These are phyloP conservation scores for Trichophyton rubrum DNA, from an alignment of 2,329 filamentous ascomycete genomes.

Conservation along the genomic window DNA sequence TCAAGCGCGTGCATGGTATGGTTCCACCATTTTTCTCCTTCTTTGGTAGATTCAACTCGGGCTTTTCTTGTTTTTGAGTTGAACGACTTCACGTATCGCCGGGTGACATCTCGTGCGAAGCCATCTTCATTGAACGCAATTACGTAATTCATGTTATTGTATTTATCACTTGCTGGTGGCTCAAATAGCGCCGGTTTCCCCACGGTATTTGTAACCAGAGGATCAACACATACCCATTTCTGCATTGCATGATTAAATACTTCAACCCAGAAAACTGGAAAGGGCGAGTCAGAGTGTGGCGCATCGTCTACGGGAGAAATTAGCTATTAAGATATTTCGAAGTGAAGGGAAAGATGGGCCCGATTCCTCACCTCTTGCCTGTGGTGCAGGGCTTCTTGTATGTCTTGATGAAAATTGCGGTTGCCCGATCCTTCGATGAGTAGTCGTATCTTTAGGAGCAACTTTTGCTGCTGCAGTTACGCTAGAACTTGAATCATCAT, in stretches of 20 bases:
- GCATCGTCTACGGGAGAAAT: not conserved
- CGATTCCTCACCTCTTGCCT: constrained; percentile 5
- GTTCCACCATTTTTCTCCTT: constrained; percentile 46
- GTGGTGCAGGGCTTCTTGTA: constrained; percentile 6
- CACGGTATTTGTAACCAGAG: constrained; percentile 67
- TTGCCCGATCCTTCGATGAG: constrained; percentile 23
- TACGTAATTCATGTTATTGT: constrained; percentile 71
- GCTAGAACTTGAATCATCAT: constrained; percentile 22
- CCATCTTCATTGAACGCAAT: constrained; percentile 74
- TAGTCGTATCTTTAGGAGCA: constrained; percentile 10
- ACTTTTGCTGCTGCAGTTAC: constrained; percentile 15
- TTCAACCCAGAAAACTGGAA: constrained; percentile 90
- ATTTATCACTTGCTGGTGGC: constrained; percentile 62
- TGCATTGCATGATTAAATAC: constrained; percentile 73
- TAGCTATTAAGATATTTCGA: not conserved
- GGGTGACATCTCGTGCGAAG: constrained; percentile 70
- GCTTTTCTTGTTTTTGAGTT: constrained; percentile 76
- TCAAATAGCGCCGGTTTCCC: constrained; percentile 67
- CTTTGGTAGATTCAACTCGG: constrained; percentile 58
- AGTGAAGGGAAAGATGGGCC: not conserved
- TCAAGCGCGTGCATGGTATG: constrained; percentile 32
- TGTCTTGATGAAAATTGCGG: constrained; percentile 18
- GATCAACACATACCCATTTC: constrained; percentile 84
- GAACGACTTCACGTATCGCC: constrained; percentile 74
- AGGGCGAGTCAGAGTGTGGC: constrained; percentile 44